Base-by-base conservation (phyloP, 257 asterid species). In the Haberlea rhodopensis region DNA sequence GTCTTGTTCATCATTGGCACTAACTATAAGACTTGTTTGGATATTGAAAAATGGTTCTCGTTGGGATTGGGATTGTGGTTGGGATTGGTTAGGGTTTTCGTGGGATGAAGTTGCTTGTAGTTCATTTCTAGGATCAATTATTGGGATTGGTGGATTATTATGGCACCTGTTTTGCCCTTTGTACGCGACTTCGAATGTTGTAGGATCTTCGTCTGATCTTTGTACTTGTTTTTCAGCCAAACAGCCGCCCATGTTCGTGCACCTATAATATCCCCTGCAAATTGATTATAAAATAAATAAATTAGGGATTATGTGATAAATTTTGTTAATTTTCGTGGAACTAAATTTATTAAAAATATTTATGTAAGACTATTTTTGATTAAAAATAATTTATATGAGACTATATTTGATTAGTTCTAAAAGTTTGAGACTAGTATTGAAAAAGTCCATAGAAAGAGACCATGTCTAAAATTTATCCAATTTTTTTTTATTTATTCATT, bases 181-280 rank as follows among this genome's bases (percentile, higher is more conserved):
- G 67, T 82, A 79, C 0, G 81, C 75, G 72, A 79, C 54, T 23
- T 76, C 71, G 43, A 53, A 72, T 3, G 27, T 24, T 7, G 70
- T 71, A 3, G 85, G 80, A 59, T 82, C 85, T 1, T 79, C 73
- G 2, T 79, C 73, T 60, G 80, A 79, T 49, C 67, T 79, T 54
- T 82, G 85, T 22, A 82, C 81, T 52, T 79, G 78, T 53, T 82
- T 82, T 32, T 76, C 74, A 0, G 88, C 88, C 69, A 71, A 40
- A 31, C 88, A 82, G 11, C 79, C 79, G 20, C 74, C 72, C 2
- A 19, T 70, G 16, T 63, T 61, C 62, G 78, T 74, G 72, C 88
- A 82, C 29, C 88, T 72, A 70, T 82, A 82, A 62, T 79, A 82
- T 7, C 80, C 78, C 52, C 88, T 82, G 78, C 63, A 66, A 53